A percentile compares a stretch with the other conserved stretches of the same genome.
Evolutionary conservation across 164 flowering plant species (phyloP).

Genomic region (Sextonia rubra): DNA sequence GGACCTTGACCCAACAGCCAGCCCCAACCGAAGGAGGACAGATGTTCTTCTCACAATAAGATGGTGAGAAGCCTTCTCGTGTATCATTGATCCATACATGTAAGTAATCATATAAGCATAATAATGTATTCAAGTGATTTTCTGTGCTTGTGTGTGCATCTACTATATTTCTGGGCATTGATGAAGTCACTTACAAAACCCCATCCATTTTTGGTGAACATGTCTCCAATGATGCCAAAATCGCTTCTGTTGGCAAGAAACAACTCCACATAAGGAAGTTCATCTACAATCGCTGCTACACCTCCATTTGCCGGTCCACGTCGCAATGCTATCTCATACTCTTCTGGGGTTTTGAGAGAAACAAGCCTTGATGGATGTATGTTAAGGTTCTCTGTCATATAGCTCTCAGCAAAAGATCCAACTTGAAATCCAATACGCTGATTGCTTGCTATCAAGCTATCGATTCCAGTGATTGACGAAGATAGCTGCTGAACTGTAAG

Average conservation of each 20-base stretch:
- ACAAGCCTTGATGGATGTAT: conserved; percentile 47
- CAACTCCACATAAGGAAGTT: conserved; percentile 68
- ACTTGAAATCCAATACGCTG: conserved; percentile 68
- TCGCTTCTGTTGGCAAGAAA: conserved; percentile 45
- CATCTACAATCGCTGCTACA: conserved; percentile 77
- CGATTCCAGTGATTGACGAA: conserved; percentile 65
- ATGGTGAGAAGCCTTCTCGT: background rate
- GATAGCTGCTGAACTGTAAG: conserved; percentile 76
- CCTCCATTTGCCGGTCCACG: conserved; percentile 58
- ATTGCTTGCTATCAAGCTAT: conserved; percentile 51
- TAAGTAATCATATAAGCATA: background rate
- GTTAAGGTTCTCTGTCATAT: conserved; percentile 40
- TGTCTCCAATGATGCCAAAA: conserved; percentile 55
- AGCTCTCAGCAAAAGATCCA: conserved; percentile 64
- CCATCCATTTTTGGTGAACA: conserved; percentile 77
- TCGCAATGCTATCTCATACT: conserved; percentile 48
- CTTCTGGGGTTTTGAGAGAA: conserved; percentile 45
- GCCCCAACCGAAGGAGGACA: background rate
- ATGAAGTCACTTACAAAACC: conserved; percentile 67
- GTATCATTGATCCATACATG: background rate
- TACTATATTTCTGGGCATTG: too few species aligned
- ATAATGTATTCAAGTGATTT: background rate
- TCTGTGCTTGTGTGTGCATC: background rate
- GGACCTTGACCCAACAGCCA: background rate
- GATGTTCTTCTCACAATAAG: background rate